Evolutionary conservation across 805 yeast species (phyloP).

Genomic region (Cyberlindnera mycetangii): DNA sequence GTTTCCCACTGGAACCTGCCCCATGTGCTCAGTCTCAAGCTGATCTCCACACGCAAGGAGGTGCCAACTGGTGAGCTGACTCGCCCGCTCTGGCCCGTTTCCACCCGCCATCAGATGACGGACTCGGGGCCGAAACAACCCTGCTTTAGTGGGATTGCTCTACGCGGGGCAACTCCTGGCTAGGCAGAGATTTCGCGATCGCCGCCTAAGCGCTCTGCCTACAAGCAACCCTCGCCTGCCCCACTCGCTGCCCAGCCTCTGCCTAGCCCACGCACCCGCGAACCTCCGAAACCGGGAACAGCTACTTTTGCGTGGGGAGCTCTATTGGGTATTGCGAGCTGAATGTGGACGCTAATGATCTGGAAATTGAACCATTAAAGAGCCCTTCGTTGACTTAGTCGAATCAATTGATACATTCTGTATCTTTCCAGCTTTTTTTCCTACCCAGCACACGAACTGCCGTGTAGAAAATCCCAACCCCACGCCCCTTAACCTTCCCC

Average conservation of each 20-base stretch:
- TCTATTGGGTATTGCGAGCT: not conserved
- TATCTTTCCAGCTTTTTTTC: not conserved
- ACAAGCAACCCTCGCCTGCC: not conserved
- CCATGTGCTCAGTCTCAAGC: too few species aligned
- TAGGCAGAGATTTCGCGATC: too few species aligned
- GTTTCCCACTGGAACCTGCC: too few species aligned
- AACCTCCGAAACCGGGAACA: slow-evolving; percentile 11
- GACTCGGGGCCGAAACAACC: slow-evolving; percentile 16
- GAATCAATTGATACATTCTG: not conserved
- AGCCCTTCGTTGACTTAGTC: not conserved
- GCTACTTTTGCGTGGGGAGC: slow-evolving; percentile 3
- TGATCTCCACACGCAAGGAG: too few species aligned
- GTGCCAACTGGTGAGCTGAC: too few species aligned
- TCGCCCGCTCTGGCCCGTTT: too few species aligned
- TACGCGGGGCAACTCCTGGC: too few species aligned
- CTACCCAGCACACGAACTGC: not conserved
- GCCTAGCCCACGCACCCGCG: slow-evolving; percentile 8
- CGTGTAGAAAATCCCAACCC: too few species aligned
- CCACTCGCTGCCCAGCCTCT: not conserved
- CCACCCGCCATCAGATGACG: slow-evolving; percentile 9
- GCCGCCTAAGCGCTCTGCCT: too few species aligned
- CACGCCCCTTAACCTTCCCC: too few species aligned
- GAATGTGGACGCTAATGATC: not conserved
- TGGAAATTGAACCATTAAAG: not conserved
- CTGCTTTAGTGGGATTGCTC: not conserved